A percentile compares a stretch with the other conserved stretches of the same genome.
Conservation (phyloP, 805 yeast genomes). For the Saturnispora gosingensis region DNA sequence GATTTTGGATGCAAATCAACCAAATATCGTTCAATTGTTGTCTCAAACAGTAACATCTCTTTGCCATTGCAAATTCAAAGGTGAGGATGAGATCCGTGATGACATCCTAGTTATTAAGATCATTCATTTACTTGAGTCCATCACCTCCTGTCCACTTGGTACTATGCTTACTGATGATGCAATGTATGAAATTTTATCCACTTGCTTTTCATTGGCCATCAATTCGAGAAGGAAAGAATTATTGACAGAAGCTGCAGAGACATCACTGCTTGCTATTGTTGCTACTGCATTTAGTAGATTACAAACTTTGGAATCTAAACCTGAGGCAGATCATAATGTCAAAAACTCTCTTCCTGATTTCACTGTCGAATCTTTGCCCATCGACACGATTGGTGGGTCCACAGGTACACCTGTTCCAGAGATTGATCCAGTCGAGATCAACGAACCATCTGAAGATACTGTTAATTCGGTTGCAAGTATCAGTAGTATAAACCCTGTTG, state of each 20-base stretch:
- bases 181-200: constrained; percentile 81
- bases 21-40: constrained; percentile 47
- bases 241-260: constrained; percentile 79
- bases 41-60: constrained; percentile 64
- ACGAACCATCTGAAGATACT: not conserved
- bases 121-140: constrained; percentile 57
- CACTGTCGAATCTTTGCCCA: constrained; percentile 34
- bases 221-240: constrained; percentile 88
- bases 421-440: not conserved
- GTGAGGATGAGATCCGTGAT: constrained; percentile 84
- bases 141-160: constrained; percentile 59
- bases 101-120: constrained; percentile 86
- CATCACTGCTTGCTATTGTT: constrained; percentile 64
- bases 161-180: constrained; percentile 68
- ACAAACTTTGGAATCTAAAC: constrained; percentile 36
- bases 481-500: not conserved
- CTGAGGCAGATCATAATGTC: constrained; percentile 23
- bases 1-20: constrained; percentile 48
- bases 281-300: constrained; percentile 57
- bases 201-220: constrained; percentile 84
- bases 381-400: constrained; percentile 47
- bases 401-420: constrained; percentile 17
- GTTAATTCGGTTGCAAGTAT: not conserved
- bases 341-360: constrained; percentile 21
- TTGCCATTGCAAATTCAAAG: constrained; percentile 93